These are phyloP conservation scores for Trichoderma gamsii DNA, from an alignment of 495 filamentous ascomycete species.

Conservation along the genomic window DNA sequence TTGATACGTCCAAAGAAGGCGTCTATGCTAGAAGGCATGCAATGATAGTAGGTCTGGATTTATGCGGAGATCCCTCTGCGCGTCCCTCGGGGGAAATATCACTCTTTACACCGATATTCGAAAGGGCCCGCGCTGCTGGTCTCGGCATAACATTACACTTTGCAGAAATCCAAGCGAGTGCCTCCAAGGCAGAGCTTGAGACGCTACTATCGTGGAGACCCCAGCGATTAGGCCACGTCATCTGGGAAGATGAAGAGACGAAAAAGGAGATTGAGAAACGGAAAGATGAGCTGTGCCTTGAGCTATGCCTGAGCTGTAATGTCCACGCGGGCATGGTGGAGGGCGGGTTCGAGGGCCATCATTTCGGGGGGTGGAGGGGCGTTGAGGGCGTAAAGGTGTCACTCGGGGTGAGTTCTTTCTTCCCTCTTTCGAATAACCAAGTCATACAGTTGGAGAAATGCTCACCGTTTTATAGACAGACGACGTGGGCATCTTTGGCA, in stretches of 20 bases:
- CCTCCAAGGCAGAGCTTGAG: constrained; percentile 50
- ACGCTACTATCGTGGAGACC: constrained; percentile 59
- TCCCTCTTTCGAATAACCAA: too few species aligned
- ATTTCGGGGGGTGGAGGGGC: constrained; percentile 59
- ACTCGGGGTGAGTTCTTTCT: constrained; percentile 47
- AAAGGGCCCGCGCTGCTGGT: constrained; percentile 43
- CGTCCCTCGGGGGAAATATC: constrained; percentile 43
- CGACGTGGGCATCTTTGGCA: constrained; percentile 80
- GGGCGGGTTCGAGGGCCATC: constrained; percentile 63
- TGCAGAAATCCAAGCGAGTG: constrained; percentile 55
- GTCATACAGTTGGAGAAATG: too few species aligned
- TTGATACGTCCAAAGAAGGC: constrained; percentile 16
- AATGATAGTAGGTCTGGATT: constrained; percentile 66
- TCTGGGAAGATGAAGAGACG: constrained; percentile 57
- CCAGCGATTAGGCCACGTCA: constrained; percentile 72
- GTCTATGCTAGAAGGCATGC: constrained; percentile 32
- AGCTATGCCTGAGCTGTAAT: constrained; percentile 77
- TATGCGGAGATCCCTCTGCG: constrained; percentile 69
- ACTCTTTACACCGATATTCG: constrained; percentile 51
- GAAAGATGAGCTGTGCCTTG: constrained; percentile 49
- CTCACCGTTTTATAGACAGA: constrained; percentile 56
- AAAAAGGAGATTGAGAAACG: constrained; percentile 49
- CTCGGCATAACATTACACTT: constrained; percentile 72
- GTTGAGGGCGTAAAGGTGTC: constrained; percentile 45
- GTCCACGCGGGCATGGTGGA: constrained; percentile 66